phyloP scores from a whole-genome alignment of 2,329 filamentous ascomycete genomes.

The Sphaerulina vaccinii region DNA sequence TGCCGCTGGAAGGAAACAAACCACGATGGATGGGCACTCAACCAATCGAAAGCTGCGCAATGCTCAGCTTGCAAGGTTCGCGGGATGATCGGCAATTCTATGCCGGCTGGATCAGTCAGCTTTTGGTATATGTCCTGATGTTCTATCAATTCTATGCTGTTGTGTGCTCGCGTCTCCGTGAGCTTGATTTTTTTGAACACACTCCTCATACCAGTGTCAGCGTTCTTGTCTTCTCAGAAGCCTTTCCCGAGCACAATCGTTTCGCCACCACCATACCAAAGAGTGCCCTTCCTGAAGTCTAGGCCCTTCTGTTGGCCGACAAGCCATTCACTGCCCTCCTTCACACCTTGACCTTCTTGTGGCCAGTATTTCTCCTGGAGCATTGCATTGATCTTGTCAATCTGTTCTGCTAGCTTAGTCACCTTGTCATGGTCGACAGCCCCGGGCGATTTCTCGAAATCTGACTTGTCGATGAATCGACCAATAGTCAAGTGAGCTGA shows the following conservation, averaged over 20 bases:
- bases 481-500: slow-evolving; percentile 87
- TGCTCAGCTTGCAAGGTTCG: slow-evolving; percentile 9
- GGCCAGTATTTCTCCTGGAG: slow-evolving; percentile 71
- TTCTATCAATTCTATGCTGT: background rate
- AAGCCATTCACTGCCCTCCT: slow-evolving; percentile 69
- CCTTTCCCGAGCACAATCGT: slow-evolving; percentile 59
- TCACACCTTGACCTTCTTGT: slow-evolving; percentile 42
- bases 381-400: slow-evolving; percentile 77
- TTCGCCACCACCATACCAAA: slow-evolving; percentile 81
- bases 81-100: slow-evolving; percentile 4
- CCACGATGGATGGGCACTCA: slow-evolving; percentile 6
- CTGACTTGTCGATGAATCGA: slow-evolving; percentile 69
- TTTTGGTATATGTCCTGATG: too few relatives aligned
- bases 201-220: too few relatives aligned
- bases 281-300: slow-evolving; percentile 68
- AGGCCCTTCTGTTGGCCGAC: slow-evolving; percentile 84
- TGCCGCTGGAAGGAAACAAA: slow-evolving; percentile 4
- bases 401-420: slow-evolving; percentile 62
- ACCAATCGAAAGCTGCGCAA: slow-evolving; percentile 8
- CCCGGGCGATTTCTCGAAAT: slow-evolving; percentile 50
- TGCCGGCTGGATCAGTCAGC: too few relatives aligned
- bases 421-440: slow-evolving; percentile 55
- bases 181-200: too few relatives aligned
- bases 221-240: slow-evolving; percentile 36
- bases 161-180: too few relatives aligned